Base-by-base conservation (phyloP, 169 alveolate species). In the Plasmodium ovale region DNA sequence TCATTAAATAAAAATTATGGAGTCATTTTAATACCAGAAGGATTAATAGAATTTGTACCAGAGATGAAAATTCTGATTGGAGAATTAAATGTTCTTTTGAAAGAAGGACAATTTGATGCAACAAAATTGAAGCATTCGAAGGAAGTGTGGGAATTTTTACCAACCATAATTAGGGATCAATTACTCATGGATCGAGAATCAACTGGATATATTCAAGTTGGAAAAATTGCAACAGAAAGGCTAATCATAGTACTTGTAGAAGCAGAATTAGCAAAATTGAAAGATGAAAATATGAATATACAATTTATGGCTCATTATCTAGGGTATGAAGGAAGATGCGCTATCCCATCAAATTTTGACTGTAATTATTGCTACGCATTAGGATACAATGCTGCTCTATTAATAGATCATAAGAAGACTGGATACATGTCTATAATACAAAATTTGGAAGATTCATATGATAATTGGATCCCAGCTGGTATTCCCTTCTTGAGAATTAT, bases 241-340 rank as follows among this genome's bases (percentile, higher is more conserved):
- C 95, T 99, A 68, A 88, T 99, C 68, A 96, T 98, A 23, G 95
- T 96, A 35, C 73, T 98, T 68, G 98, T 98, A n/a, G 97, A 95
- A 70, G 88, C 95, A 4, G 69, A 93, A 21, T 82, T 93, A 42
- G 92, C 92, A 0, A 89, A 89, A 69, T 72, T 87, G 35, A 69
- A 74, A 37, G 95, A 95, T 70, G 56, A 56, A 27, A 74, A 62
- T 60, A 6, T 69, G 53, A 88, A 93, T 10, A 91, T 94, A 59
- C 89, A 73, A 19, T 91, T 93, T 49, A 92, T 91, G 96, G 89
- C 96, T 60, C 99, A 98, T 69, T 98, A 97, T 94, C 96, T 98
- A 92, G 99, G 99, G 42, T 99, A 99, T 87, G 99, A 99, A 73
- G 99, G 99, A 25, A 97, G 99, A 87, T 97, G 99, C 88, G 99